Evolutionary conservation across 164 flowering plant species (phyloP).

Genomic region (Buxus sempervirens): DNA sequence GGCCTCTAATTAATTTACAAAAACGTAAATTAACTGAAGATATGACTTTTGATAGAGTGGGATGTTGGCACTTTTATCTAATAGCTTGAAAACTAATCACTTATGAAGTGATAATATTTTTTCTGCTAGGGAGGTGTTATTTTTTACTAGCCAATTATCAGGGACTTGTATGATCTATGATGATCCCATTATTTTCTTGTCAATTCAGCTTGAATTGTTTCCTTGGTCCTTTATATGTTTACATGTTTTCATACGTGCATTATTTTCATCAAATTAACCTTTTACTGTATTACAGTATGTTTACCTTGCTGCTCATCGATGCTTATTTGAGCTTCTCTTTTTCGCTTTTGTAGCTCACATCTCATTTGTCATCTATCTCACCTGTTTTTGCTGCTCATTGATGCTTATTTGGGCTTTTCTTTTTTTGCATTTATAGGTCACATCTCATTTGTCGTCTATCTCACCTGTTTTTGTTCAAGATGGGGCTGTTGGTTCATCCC

Average conservation of each 20-base stretch:
- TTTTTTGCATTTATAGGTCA: slow-evolving; percentile 30
- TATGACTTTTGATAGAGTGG: no score
- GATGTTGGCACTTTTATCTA: no score
- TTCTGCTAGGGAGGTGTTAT: background rate
- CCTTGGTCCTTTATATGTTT: background rate
- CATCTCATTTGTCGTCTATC: slow-evolving; percentile 42
- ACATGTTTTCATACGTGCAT: background rate
- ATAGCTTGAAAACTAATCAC: background rate
- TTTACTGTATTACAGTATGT: background rate
- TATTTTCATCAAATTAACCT: background rate
- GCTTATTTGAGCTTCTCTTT: background rate
- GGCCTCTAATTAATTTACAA: no score
- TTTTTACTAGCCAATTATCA: background rate
- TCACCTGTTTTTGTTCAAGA: slow-evolving; percentile 50
- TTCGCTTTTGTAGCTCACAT: slow-evolving; percentile 33
- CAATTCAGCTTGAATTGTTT: background rate
- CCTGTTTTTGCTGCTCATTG: slow-evolving; percentile 29
- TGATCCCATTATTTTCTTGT: background rate
- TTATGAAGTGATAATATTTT: background rate
- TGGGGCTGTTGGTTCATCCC: slow-evolving; percentile 49
- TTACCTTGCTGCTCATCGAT: background rate
- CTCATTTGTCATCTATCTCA: slow-evolving; percentile 43
- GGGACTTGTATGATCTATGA: background rate
- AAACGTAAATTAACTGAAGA: no score
- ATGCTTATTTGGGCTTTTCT: background rate